Percentiles rank a stretch among this genome's conserved stretches.
phyloP scores from a whole-genome alignment of 805 yeast genomes.

The Kluyveromyces starmeri region DNA sequence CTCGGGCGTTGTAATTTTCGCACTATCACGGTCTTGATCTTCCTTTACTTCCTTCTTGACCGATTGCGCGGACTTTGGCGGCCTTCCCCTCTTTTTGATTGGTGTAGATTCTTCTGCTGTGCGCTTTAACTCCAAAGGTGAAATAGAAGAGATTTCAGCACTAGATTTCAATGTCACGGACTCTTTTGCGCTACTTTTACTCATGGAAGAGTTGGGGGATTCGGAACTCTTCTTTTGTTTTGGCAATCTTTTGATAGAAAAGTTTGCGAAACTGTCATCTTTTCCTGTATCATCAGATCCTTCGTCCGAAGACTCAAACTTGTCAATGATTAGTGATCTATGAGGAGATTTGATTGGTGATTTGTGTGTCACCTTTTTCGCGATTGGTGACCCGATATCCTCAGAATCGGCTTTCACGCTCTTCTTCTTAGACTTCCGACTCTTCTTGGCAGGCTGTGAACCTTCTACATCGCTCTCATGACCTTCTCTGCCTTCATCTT shows the following conservation, averaged over 20 bases:
- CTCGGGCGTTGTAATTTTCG: constrained; percentile 15
- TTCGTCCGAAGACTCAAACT: constrained; percentile 14
- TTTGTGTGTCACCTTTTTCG: constrained; percentile 20
- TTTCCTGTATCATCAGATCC: constrained; percentile 11
- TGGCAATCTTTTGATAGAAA: constrained; percentile 16
- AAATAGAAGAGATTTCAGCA: not conserved
- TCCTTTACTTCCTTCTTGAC: constrained; percentile 7
- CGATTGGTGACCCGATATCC: constrained; percentile 17
- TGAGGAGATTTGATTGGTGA: constrained; percentile 19
- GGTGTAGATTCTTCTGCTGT: constrained; percentile 1
- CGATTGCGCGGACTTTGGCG: not conserved
- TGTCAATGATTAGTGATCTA: constrained; percentile 15
- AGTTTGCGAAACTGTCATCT: constrained; percentile 10
- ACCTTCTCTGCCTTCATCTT: constrained; percentile 7
- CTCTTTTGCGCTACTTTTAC: no score
- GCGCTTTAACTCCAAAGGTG: not conserved
- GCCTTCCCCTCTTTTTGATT: not conserved
- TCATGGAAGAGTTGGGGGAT: no score
- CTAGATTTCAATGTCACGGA: not conserved
- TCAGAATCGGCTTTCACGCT: constrained; percentile 3
- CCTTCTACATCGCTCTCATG: constrained; percentile 8
- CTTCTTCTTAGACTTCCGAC: constrained; percentile 6
- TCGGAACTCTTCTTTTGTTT: not conserved
- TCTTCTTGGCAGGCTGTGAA: constrained; percentile 4
- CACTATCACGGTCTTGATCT: no score